phyloP scores from a whole-genome alignment of 176 grass and related monocot species.

The Pontederia crassipes region DNA sequence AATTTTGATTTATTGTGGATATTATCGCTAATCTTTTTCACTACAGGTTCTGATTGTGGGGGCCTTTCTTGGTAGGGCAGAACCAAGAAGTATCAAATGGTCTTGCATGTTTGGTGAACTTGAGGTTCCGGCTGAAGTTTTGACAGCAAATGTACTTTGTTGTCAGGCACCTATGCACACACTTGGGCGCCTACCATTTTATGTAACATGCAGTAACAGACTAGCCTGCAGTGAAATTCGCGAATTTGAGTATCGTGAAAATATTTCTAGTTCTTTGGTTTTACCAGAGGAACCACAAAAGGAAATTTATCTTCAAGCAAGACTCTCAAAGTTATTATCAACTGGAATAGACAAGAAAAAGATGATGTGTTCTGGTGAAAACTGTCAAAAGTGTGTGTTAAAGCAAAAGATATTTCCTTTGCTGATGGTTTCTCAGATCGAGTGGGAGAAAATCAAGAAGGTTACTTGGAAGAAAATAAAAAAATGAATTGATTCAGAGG shows the following conservation, averaged over 20 bases:
- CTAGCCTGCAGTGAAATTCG: slow-evolving; percentile 85
- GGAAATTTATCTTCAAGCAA: slow-evolving; percentile 41
- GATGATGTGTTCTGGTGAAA: slow-evolving; percentile 25
- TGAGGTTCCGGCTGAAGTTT: slow-evolving; percentile 66
- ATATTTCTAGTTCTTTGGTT: not conserved
- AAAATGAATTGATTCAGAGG: slow-evolving; percentile 28
- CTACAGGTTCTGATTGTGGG: slow-evolving; percentile 53
- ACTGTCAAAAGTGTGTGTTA: slow-evolving; percentile 25
- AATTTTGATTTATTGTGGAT: too few relatives aligned
- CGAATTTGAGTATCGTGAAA: slow-evolving; percentile 75
- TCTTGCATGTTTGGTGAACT: slow-evolving; percentile 98
- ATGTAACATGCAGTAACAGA: slow-evolving; percentile 78
- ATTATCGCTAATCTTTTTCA: not conserved
- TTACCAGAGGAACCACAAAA: slow-evolving; percentile 30
- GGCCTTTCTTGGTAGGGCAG: slow-evolving; percentile 44
- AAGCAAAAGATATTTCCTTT: slow-evolving; percentile 9
- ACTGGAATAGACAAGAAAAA: slow-evolving; percentile 5
- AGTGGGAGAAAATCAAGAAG: not conserved
- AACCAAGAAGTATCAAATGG: slow-evolving; percentile 49
- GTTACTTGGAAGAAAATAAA: not conserved
- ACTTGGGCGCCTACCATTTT: slow-evolving; percentile 80
- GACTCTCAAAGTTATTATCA: slow-evolving; percentile 29
- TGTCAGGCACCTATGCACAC: slow-evolving; percentile 56
- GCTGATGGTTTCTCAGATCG: slow-evolving; percentile 2
- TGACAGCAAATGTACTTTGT: slow-evolving; percentile 36